Conservation (phyloP, 2,329 filamentous ascomycete species). For the Botrytis aclada region DNA sequence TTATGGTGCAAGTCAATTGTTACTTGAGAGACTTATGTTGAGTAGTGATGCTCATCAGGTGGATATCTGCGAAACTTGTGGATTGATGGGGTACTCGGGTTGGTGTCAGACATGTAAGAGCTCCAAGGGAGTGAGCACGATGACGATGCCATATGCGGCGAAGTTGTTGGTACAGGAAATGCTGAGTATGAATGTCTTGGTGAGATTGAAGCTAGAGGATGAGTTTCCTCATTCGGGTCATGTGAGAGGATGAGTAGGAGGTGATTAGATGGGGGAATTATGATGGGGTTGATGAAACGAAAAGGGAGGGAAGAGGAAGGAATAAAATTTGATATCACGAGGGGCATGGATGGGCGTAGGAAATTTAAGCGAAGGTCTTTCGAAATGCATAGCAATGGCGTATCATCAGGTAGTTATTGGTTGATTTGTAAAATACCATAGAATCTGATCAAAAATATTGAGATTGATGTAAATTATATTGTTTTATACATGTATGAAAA, state of each 20-base stretch:
- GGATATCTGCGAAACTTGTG: slow-evolving; percentile 91
- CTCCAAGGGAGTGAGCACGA: slow-evolving; percentile 78
- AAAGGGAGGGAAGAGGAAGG: not conserved
- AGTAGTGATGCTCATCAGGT: slow-evolving; percentile 87
- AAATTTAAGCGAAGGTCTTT: not conserved
- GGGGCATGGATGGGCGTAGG: slow-evolving; percentile 10
- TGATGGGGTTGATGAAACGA: not conserved
- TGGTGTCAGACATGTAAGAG: slow-evolving; percentile 93
- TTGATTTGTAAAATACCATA: slow-evolving; percentile 15
- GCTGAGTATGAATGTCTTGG: slow-evolving; percentile 98
- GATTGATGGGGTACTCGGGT: slow-evolving; percentile 90
- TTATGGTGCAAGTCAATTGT: slow-evolving; percentile 88
- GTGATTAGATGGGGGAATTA: not conserved
- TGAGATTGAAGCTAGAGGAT: slow-evolving; percentile 84
- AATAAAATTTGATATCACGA: not conserved
- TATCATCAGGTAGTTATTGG: not conserved
- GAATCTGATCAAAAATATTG: not conserved
- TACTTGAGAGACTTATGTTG: slow-evolving; percentile 92
- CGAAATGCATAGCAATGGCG: slow-evolving; percentile 11
- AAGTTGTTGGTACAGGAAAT: slow-evolving; percentile 95
- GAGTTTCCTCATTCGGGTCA: slow-evolving; percentile 65
- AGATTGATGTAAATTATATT: not conserved
- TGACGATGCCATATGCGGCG: slow-evolving; percentile 96
- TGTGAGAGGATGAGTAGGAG: slow-evolving; percentile 1
- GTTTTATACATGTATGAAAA: no score